phyloP scores from a whole-genome alignment of 176 grass and related monocot genomes.

The Phoenix dactylifera region DNA sequence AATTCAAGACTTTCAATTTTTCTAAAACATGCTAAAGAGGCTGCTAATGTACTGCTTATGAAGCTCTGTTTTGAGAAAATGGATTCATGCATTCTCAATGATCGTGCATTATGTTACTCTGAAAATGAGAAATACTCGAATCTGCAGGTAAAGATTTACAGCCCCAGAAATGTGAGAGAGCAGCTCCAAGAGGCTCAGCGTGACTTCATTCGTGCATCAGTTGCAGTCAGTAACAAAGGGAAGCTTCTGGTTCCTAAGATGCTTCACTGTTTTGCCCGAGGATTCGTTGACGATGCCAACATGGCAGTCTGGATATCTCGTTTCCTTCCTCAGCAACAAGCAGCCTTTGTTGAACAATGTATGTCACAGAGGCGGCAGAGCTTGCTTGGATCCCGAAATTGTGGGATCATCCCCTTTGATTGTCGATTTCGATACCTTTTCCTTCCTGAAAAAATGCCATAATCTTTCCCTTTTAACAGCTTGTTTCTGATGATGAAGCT shows the following conservation, averaged over 20 bases:
- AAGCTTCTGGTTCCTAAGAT: constrained; percentile 85
- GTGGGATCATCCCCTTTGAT: constrained; percentile 77
- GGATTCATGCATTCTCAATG: too few relatives aligned
- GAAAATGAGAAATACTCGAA: background rate
- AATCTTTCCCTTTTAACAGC: constrained; percentile 2
- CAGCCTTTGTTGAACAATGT: constrained; percentile 70
- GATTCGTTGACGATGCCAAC: constrained; percentile 70
- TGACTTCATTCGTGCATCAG: constrained; percentile 75
- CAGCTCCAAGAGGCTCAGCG: constrained; percentile 70
- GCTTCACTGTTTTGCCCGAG: constrained; percentile 71
- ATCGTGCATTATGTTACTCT: background rate
- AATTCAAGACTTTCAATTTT: too few relatives aligned
- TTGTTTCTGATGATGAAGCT: background rate
- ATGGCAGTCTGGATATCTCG: constrained; percentile 69
- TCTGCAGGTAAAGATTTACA: constrained; percentile 82
- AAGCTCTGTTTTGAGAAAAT: too few relatives aligned
- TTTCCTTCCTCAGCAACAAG: constrained; percentile 79
- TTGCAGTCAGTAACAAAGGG: constrained; percentile 76
- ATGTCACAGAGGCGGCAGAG: constrained; percentile 73
- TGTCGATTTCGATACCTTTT: constrained; percentile 86
- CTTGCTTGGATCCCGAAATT: constrained; percentile 55
- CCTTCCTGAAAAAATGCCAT: constrained; percentile 42
- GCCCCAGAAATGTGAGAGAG: constrained; percentile 60
- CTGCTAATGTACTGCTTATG: too few relatives aligned
- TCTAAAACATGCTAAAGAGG: too few relatives aligned